Base-by-base conservation (phyloP, 805 yeast genomes). In the Lachancea mirantina region DNA sequence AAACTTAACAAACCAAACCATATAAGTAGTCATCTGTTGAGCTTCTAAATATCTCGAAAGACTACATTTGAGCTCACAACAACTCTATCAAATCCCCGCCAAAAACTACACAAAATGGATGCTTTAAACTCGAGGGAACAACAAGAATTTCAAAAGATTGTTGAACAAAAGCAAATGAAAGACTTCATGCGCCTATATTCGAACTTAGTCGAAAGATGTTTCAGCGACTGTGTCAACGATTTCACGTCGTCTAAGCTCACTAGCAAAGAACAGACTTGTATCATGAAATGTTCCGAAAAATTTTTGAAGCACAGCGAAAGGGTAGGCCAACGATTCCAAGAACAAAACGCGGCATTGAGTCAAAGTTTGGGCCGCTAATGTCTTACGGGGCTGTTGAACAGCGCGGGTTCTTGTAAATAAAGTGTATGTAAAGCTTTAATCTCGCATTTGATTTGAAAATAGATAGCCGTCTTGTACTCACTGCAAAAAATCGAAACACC, bases 241-340 rank as follows among this genome's bases (percentile, higher is more conserved):
- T 89, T 92, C 76, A 92, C 99, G 38, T 85, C 97, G 26, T 78
- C 80, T 57, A 76, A 77, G 55, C 73, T 92, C 57, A 78, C 95
- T 42, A 61, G 76, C 52, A 84, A 82, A 68, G 99, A 92, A 64
- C 77, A 76, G 45, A 53, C 76, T 16, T 92, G 99, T 67, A 74
- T 92, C 42, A 68, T 76, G 70, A 83, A 82, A 63, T 92, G 99
- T 62, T 81, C 96, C 30, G 97, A 89, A 64, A 92, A 92, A 71
- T 92, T 92, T 76, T 74, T 92, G 68, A 92, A 92, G 62, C 97
- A 89, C 70, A 78, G 89, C 62, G 98, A 92, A 68, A 80, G 99
- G 61, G 95, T 92, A 37, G 99, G 98, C 27, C 89, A 83, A 65
- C 79, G 97, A 67, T 92, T 92, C 89, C 97, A 89, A 67, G 98